Conservation (phyloP, 495 filamentous ascomycete genomes). For the Rostrohypoxylon terebratum region DNA sequence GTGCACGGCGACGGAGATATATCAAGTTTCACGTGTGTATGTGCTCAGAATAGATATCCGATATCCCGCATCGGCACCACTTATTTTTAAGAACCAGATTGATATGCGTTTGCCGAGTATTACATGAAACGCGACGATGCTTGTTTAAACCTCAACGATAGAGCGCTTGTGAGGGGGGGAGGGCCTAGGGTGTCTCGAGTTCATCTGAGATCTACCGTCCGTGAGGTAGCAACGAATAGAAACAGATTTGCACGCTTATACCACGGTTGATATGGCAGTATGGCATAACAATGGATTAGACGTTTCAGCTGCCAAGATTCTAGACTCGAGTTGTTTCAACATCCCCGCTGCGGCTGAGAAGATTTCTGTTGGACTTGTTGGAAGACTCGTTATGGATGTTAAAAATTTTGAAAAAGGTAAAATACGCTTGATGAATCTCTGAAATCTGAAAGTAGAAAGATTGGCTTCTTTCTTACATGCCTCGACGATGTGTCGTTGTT, state of each 20-base stretch:
- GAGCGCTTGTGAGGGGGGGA: neutral
- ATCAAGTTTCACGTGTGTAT: neutral
- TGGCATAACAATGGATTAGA: neutral
- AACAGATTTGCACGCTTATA: neutral
- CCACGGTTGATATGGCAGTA: neutral
- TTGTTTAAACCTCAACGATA: conserved; percentile 16
- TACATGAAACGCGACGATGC: conserved; percentile 8
- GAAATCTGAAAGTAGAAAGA: neutral
- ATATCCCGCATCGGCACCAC: neutral
- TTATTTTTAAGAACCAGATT: neutral
- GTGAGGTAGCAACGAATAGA: neutral
- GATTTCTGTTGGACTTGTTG: neutral
- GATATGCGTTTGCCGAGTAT: neutral
- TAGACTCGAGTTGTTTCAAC: conserved; percentile 41
- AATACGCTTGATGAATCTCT: neutral
- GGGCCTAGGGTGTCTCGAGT: neutral
- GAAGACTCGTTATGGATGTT: neutral
- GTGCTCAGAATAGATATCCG: no score
- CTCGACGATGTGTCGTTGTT: neutral
- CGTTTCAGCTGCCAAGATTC: conserved; percentile 48
- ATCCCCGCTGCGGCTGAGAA: conserved; percentile 27
- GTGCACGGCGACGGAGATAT: neutral
- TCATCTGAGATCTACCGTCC: neutral
- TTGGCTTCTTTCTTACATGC: neutral
- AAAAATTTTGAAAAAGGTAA: neutral